Evolutionary conservation across 768 basidiomycete genomes (phyloP).

Genomic region (Suillus lakei): DNA sequence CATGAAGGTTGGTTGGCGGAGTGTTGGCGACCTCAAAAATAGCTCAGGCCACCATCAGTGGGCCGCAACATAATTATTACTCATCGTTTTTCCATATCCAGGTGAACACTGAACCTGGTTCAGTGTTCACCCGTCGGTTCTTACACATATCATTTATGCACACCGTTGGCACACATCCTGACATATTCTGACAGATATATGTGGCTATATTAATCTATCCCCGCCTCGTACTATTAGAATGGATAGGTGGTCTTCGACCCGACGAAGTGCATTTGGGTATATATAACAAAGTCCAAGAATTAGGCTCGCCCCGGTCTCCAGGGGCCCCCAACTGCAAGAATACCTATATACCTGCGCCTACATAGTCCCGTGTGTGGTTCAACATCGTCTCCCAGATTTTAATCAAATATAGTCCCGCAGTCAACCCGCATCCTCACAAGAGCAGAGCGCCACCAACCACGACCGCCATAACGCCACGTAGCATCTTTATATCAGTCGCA

Average conservation of each 20-base stretch:
- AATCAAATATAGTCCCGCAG: background rate
- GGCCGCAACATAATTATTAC: background rate
- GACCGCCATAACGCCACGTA: background rate
- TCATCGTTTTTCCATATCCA: background rate
- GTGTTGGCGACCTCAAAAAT: background rate
- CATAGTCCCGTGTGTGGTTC: background rate
- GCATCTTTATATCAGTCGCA: background rate
- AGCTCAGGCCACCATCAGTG: background rate
- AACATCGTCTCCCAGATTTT: background rate
- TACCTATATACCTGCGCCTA: background rate
- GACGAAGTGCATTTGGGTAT: background rate
- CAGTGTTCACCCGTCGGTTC: background rate
- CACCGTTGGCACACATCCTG: background rate
- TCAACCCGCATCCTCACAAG: conserved; percentile 4
- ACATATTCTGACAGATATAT: background rate
- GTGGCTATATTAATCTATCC: background rate
- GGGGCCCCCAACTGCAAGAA: background rate
- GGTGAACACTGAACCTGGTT: background rate
- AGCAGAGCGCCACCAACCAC: background rate
- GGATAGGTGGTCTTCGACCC: background rate
- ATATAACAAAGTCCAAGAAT: background rate
- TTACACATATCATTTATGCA: background rate
- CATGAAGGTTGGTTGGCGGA: background rate
- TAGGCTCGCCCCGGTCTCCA: background rate
- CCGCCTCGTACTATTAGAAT: background rate